Percentiles rank a stretch among this genome's conserved stretches.
Evolutionary conservation across 108 stramenopile species (phyloP).

Genomic region (Cylindrotheca closterium): DNA sequence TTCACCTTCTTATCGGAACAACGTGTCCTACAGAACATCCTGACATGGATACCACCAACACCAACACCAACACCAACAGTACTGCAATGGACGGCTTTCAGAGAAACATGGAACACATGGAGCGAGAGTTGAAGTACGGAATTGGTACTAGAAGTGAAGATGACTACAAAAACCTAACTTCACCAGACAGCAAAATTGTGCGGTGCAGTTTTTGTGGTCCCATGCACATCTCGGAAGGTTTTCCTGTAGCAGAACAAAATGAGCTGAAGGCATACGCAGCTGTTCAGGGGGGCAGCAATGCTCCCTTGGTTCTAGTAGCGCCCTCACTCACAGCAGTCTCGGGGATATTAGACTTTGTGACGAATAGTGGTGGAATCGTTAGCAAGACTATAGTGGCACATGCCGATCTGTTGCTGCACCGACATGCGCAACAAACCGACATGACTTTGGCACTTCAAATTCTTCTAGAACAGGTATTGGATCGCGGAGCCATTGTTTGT

Average conservation of each 20-base stretch:
- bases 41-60: neutral
- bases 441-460: neutral
- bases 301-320: neutral
- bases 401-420: neutral
- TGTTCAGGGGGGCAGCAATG: neutral
- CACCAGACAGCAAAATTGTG: neutral
- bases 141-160: neutral
- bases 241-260: neutral
- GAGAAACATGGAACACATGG: neutral
- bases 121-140: neutral
- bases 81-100: neutral
- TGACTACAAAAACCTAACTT: neutral
- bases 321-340: neutral
- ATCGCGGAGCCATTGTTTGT: neutral
- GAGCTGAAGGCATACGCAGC: neutral
- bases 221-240: neutral
- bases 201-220: neutral
- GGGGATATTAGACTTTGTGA: neutral
- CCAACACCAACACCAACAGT: neutral
- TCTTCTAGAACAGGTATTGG: neutral
- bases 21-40: neutral
- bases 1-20: neutral
- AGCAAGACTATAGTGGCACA: neutral
- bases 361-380: neutral
- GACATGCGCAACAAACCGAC: neutral